phyloP scores from a whole-genome alignment of 2,329 filamentous ascomycete species.

The Allantophomopsis cytisporea region DNA sequence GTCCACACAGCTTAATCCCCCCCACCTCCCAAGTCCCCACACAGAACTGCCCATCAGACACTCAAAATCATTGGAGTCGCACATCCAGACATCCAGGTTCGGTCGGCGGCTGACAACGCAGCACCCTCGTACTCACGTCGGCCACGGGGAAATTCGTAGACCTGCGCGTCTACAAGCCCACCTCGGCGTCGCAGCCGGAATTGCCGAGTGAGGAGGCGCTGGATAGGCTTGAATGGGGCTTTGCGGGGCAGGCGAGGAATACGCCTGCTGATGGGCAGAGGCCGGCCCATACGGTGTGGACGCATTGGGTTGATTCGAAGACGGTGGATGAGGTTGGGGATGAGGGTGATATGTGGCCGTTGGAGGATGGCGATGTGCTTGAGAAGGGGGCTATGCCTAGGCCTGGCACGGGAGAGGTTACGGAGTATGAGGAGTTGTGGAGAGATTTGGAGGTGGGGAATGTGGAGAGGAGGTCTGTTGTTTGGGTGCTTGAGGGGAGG shows the following conservation, averaged over 20 bases:
- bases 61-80: too few relatives aligned
- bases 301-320: conserved; percentile 4
- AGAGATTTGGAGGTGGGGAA: conserved; percentile 8
- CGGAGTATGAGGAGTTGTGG: conserved; percentile 16
- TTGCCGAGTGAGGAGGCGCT: conserved; percentile 1
- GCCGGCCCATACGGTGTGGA: conserved; percentile 8
- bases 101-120: not conserved
- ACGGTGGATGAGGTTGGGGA: conserved; percentile 11
- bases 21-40: too few relatives aligned
- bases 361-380: conserved; percentile 9
- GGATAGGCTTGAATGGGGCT: conserved; percentile 10
- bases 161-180: conserved; percentile 6
- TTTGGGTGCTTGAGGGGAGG: not conserved
- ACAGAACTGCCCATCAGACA: too few relatives aligned
- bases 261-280: conserved; percentile 1
- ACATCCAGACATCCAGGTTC: too few relatives aligned
- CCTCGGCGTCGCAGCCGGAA: conserved; percentile 3
- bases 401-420: conserved; percentile 9
- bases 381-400: conserved; percentile 11
- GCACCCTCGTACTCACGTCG: conserved; percentile 12
- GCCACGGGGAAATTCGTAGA: conserved; percentile 9
- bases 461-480: conserved; percentile 1
- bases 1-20: too few relatives aligned
- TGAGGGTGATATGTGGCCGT: conserved; percentile 12
- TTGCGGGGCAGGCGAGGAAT: conserved; percentile 6